These are phyloP conservation scores for Filosporella fistucella DNA, from an alignment of 495 filamentous ascomycete species.

Conservation along the genomic window DNA sequence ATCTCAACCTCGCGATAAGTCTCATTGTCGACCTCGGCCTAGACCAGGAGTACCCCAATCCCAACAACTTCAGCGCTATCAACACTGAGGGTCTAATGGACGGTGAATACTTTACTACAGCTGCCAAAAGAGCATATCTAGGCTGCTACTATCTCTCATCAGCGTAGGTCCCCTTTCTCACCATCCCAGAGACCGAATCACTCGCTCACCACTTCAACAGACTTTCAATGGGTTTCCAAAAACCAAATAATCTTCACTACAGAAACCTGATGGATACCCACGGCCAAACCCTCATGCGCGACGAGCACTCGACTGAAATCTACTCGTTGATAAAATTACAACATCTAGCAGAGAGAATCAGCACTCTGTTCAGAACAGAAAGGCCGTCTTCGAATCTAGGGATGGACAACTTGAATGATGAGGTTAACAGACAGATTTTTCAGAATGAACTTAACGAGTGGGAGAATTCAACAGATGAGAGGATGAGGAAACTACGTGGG, in stretches of 20 bases:
- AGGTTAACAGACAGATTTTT: slow-evolving; percentile 18
- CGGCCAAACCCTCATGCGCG: slow-evolving; percentile 18
- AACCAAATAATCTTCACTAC: slow-evolving; percentile 28
- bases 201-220: too few relatives aligned
- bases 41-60: slow-evolving; percentile 23
- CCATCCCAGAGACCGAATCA: too few relatives aligned
- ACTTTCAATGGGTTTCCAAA: slow-evolving; percentile 27
- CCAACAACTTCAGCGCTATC: slow-evolving; percentile 11
- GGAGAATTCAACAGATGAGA: slow-evolving; percentile 9
- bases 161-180: slow-evolving; percentile 22
- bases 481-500: slow-evolving; percentile 22
- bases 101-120: slow-evolving; percentile 18
- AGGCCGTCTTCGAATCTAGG: background rate
- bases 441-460: slow-evolving; percentile 17
- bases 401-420: slow-evolving; percentile 2
- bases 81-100: slow-evolving; percentile 16
- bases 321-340: slow-evolving; percentile 26
- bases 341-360: slow-evolving; percentile 23
- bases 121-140: slow-evolving; percentile 30
- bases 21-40: slow-evolving; percentile 17
- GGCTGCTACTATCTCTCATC: slow-evolving; percentile 32
- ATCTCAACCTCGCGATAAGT: slow-evolving; percentile 23
- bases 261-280: slow-evolving; percentile 27
- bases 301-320: slow-evolving; percentile 20
- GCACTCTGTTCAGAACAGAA: too few relatives aligned